phyloP scores from a whole-genome alignment of 768 basidiomycete species.

The Hygrocybe punicea region DNA sequence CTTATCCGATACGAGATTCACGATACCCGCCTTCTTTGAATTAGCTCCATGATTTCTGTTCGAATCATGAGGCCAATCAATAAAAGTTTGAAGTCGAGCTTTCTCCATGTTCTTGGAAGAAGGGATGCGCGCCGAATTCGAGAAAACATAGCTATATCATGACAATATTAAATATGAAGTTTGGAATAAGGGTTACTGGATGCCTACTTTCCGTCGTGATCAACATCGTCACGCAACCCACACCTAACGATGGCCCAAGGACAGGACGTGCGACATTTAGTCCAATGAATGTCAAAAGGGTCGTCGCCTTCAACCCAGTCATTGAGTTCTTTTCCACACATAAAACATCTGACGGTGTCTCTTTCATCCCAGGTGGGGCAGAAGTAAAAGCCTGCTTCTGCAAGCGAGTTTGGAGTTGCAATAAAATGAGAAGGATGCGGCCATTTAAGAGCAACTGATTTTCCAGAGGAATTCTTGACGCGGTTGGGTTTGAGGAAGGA shows the following conservation, averaged over 20 bases:
- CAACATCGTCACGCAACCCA: constrained; percentile 56
- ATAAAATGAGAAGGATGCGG: constrained; percentile 62
- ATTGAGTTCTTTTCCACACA: constrained; percentile 76
- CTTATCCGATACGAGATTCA: not conserved
- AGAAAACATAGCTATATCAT: constrained; percentile 52
- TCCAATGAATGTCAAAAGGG: constrained; percentile 78
- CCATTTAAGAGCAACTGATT: constrained; percentile 65
- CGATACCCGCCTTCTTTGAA: constrained; percentile 56
- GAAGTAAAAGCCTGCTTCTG: constrained; percentile 89
- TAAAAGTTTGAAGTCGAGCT: constrained; percentile 67
- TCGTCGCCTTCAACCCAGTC: constrained; percentile 87
- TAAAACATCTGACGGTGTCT: constrained; percentile 80
- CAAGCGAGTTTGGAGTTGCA: constrained; percentile 71
- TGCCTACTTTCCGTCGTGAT: constrained; percentile 53
- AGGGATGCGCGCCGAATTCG: constrained; percentile 61
- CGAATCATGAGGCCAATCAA: constrained; percentile 56
- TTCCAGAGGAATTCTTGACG: constrained; percentile 39
- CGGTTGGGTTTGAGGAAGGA: constrained; percentile 67
- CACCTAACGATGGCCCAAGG: constrained; percentile 83
- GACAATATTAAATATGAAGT: not conserved
- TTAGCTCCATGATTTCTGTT: constrained; percentile 61
- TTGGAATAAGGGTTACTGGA: constrained; percentile 2
- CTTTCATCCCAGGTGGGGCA: constrained; percentile 61
- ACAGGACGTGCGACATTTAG: constrained; percentile 62
- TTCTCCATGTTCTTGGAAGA: constrained; percentile 66